Evolutionary conservation across 139 green algal genomes (phyloP).

Genomic region (Tetraselmis chui): DNA sequence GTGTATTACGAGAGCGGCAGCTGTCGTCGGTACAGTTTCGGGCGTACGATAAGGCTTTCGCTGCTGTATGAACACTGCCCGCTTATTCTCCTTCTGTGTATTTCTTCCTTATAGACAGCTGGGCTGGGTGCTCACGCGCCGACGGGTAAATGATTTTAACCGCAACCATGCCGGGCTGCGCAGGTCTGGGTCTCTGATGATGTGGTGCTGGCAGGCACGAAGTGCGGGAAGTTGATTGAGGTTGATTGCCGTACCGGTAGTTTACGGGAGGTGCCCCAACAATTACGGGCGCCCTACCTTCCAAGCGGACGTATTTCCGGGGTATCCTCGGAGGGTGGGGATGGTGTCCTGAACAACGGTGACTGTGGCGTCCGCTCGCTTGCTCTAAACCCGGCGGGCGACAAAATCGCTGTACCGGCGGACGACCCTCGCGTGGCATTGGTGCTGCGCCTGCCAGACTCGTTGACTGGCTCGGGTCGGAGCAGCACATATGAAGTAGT

Average conservation of each 20-base stretch:
- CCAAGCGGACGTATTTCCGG: not conserved
- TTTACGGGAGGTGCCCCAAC: not conserved
- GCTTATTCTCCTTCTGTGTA: not conserved
- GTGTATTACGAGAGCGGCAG: not conserved
- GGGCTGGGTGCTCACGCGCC: not conserved
- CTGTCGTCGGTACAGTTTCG: not conserved
- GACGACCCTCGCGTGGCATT: constrained; percentile 30
- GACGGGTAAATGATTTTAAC: not conserved
- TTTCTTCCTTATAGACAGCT: not conserved
- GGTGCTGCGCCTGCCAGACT: constrained; percentile 23
- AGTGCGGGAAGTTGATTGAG: constrained; percentile 51
- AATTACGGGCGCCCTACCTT: constrained; percentile 2
- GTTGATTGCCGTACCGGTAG: constrained; percentile 20
- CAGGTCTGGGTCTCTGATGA: constrained; percentile 43
- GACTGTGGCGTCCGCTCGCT: constrained; percentile 46
- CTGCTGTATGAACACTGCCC: not conserved
- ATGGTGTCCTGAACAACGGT: not conserved
- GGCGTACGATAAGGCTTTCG: not conserved
- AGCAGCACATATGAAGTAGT: too few relatives aligned
- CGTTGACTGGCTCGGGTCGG: too few relatives aligned
- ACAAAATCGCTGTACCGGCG: constrained; percentile 39
- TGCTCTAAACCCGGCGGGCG: constrained; percentile 26
- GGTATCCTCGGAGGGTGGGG: not conserved
- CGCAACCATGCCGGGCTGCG: not conserved
- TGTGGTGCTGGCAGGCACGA: constrained; percentile 53